Conservation (phyloP, 768 basidiomycete genomes). For the Rhizopogon vulgaris region DNA sequence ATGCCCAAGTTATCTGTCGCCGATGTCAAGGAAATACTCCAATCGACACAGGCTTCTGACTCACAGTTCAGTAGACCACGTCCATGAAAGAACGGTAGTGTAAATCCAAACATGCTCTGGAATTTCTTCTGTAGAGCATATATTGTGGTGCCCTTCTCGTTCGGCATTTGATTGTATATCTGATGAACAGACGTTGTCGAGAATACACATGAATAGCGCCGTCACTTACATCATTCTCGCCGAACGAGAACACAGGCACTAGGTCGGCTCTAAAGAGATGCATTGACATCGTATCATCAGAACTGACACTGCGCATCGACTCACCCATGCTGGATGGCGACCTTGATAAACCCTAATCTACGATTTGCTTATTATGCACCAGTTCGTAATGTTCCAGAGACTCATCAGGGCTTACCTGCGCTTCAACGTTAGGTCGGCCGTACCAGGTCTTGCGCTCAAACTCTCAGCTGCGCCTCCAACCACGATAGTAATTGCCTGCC, state of each 20-base stretch:
- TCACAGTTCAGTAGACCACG: slow-evolving; percentile 90
- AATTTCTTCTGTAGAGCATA: slow-evolving; percentile 87
- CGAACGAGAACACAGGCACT: slow-evolving; percentile 97
- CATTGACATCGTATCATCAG: slow-evolving; percentile 1
- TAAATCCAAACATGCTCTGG: slow-evolving; percentile 91
- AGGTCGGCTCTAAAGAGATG: slow-evolving; percentile 67
- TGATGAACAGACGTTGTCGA: slow-evolving; percentile 23
- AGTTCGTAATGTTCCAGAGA: background rate
- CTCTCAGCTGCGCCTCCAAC: slow-evolving; percentile 96
- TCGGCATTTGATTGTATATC: slow-evolving; percentile 98
- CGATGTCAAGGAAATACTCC: background rate
- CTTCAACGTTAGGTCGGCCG: slow-evolving; percentile 80
- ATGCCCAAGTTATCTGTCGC: slow-evolving; percentile 83
- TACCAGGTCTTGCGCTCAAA: slow-evolving; percentile 92
- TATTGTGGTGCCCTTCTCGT: slow-evolving; percentile 84
- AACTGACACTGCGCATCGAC: slow-evolving; percentile 10
- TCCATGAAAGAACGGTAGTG: slow-evolving; percentile 95
- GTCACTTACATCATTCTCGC: slow-evolving; percentile 87
- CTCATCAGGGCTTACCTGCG: slow-evolving; percentile 43
- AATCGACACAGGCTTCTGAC: slow-evolving; percentile 11
- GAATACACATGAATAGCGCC: background rate
- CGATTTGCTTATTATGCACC: background rate
- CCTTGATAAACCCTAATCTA: slow-evolving; percentile 91
- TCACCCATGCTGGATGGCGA: slow-evolving; percentile 86
- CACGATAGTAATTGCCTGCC: slow-evolving; percentile 84